A percentile compares a stretch with the other conserved stretches of the same genome.
Evolutionary conservation across 2,329 filamentous ascomycete genomes (phyloP).

Genomic region (Curvularia lunata): DNA sequence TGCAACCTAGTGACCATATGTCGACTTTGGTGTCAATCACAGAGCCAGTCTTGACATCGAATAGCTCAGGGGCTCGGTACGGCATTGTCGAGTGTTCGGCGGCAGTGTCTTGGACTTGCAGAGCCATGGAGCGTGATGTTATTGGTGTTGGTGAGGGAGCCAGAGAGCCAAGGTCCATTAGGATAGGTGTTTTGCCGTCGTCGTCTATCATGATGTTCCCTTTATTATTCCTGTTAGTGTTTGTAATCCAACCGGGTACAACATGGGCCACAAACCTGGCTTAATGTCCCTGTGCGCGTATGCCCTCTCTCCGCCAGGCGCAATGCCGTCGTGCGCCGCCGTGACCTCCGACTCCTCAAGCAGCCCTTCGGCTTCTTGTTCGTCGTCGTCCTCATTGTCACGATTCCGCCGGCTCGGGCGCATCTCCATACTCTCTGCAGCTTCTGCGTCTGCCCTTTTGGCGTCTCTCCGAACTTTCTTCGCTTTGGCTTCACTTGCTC

Average conservation of each 20-base stretch:
- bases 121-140: constrained; percentile 85
- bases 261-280: constrained; percentile 69
- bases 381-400: constrained; percentile 67
- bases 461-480: constrained; percentile 63
- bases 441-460: constrained; percentile 59
- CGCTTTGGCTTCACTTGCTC: constrained; percentile 59
- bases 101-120: constrained; percentile 91
- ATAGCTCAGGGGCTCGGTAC: constrained; percentile 95
- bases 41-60: constrained; percentile 93
- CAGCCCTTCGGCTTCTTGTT: constrained; percentile 78
- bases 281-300: constrained; percentile 98
- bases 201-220: constrained; percentile 99
- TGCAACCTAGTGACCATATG: constrained; percentile 97
- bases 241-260: neutral
- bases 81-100: constrained; percentile 99
- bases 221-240: constrained; percentile 37
- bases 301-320: constrained; percentile 72
- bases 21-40: constrained; percentile 96
- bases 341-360: constrained; percentile 81
- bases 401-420: constrained; percentile 48
- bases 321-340: constrained; percentile 69
- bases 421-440: constrained; percentile 54
- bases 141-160: constrained; percentile 86
- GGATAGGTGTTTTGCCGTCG: constrained; percentile 82
- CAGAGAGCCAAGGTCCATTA: constrained; percentile 96